Conservation (phyloP, 2,329 filamentous ascomycete genomes). For the Purpureocillium lavendulum region DNA sequence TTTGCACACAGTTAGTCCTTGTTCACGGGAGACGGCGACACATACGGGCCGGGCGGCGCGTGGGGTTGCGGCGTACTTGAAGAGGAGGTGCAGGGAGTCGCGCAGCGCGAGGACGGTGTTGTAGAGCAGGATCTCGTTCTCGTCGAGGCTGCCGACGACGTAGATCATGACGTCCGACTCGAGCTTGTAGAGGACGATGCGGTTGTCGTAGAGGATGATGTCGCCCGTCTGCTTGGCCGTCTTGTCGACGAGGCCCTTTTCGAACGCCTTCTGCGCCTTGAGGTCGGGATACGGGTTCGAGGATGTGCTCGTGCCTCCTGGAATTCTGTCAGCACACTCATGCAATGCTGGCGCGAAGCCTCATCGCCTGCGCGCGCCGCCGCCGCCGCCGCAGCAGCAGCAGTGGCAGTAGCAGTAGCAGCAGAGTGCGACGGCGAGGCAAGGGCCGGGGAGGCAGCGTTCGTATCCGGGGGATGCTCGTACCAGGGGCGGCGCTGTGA, state of each 20-base stretch:
- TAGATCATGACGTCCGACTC: slow-evolving; percentile 97
- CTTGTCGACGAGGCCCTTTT: slow-evolving; percentile 92
- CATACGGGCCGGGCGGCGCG: too few species aligned
- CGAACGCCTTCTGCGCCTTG: slow-evolving; percentile 93
- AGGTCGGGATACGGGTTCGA: slow-evolving; percentile 75
- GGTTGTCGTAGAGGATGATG: slow-evolving; percentile 95
- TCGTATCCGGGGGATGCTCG: slow-evolving; percentile 2
- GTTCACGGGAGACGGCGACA: too few species aligned
- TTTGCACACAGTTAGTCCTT: slow-evolving; percentile 25
- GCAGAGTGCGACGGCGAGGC: too few species aligned
- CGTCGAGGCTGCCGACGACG: slow-evolving; percentile 80
- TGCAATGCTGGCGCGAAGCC: too few species aligned
- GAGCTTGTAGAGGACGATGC: slow-evolving; percentile 94
- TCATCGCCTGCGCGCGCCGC: too few species aligned
- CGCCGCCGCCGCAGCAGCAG: too few species aligned
- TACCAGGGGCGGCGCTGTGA: slow-evolving; percentile 37
- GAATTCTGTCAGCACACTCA: too few species aligned
- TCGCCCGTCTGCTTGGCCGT: slow-evolving; percentile 92
- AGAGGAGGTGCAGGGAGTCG: slow-evolving; percentile 81
- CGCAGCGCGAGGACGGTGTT: slow-evolving; percentile 87
- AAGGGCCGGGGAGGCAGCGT: slow-evolving; percentile 4
- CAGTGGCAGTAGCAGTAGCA: too few species aligned
- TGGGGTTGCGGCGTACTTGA: too few species aligned
- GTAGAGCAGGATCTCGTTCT: slow-evolving; percentile 96
- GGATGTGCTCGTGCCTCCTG: slow-evolving; percentile 37